These are phyloP conservation scores for Epichloe baconii DNA, from an alignment of 2,329 filamentous ascomycete species.

Conservation along the genomic window DNA sequence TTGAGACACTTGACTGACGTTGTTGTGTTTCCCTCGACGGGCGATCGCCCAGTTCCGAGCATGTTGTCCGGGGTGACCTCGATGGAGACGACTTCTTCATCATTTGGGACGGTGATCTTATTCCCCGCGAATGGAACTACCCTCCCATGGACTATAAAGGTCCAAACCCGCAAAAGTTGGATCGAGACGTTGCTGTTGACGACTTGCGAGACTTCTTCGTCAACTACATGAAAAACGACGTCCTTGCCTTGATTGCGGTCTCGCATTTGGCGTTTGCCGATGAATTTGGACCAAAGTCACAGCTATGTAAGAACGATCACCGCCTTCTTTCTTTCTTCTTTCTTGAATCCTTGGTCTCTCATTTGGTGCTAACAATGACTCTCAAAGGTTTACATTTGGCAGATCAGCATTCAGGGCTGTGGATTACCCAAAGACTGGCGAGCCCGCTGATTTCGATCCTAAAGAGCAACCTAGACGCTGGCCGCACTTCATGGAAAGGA, in stretches of 20 bases:
- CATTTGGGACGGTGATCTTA: slow-evolving; percentile 70
- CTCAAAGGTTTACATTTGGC: slow-evolving; percentile 54
- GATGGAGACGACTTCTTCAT: slow-evolving; percentile 95
- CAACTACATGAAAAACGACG: slow-evolving; percentile 83
- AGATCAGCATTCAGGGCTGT: slow-evolving; percentile 74
- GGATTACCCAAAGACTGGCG: slow-evolving; percentile 85
- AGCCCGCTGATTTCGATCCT: slow-evolving; percentile 54
- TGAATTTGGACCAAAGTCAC: slow-evolving; percentile 48
- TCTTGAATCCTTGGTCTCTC: background rate
- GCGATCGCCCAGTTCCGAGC: slow-evolving; percentile 72
- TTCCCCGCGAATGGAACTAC: slow-evolving; percentile 58
- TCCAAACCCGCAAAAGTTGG: slow-evolving; percentile 39
- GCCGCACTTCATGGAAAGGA: slow-evolving; percentile 83
- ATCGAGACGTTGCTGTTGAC: slow-evolving; percentile 51
- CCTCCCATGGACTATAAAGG: slow-evolving; percentile 66
- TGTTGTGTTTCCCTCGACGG: slow-evolving; percentile 72
- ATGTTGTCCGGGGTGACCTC: slow-evolving; percentile 96
- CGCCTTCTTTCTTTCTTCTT: no score
- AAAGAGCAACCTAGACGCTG: slow-evolving; percentile 48
- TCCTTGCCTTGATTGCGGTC: slow-evolving; percentile 64
- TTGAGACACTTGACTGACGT: slow-evolving; percentile 71
- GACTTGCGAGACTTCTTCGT: slow-evolving; percentile 82
- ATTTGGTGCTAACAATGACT: background rate
- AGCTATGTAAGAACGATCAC: slow-evolving; percentile 42
- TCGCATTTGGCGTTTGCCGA: slow-evolving; percentile 75